Conservation (phyloP, 1,139 yeast genomes). For the Geotrichum fermentans region DNA sequence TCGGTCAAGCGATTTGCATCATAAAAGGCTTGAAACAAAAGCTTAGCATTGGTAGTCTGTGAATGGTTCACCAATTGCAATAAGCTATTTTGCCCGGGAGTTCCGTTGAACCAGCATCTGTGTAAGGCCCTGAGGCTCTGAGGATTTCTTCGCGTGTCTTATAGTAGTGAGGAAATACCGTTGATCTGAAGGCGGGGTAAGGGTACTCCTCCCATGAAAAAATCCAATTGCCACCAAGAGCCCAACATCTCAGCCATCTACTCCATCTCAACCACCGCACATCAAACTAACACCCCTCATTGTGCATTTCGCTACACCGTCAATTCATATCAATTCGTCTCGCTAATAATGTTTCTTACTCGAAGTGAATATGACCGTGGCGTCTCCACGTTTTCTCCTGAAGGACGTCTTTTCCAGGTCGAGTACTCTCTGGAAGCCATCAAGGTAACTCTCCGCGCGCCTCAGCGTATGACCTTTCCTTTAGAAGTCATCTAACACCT, state of each 20-base stretch:
- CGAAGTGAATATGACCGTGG: slow-evolving; percentile 99
- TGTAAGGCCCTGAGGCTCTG: too few species aligned
- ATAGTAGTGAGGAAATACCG: too few species aligned
- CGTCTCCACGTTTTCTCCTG: slow-evolving; percentile 96
- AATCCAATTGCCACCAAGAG: slow-evolving; percentile 11
- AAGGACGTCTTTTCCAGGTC: slow-evolving; percentile 96
- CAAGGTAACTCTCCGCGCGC: slow-evolving; percentile 45
- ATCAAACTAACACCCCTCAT: neutral
- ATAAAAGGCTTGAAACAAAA: too few species aligned
- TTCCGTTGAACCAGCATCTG: too few species aligned
- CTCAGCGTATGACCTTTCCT: neutral
- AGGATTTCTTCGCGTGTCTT: too few species aligned
- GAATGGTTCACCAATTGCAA: too few species aligned
- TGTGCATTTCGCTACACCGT: neutral
- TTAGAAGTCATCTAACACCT: neutral
- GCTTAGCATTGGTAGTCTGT: too few species aligned
- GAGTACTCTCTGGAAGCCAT: slow-evolving; percentile 98
- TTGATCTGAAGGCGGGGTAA: neutral
- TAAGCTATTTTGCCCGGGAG: too few species aligned
- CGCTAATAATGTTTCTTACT: slow-evolving; percentile 72
- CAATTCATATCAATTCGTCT: neutral
- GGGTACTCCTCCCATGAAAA: neutral
- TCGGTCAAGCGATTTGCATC: too few species aligned
- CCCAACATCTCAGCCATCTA: neutral
- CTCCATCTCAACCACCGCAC: neutral